Evolutionary conservation across 2,329 filamentous ascomycete genomes (phyloP).

Genomic region (Sporothrix pallida): DNA sequence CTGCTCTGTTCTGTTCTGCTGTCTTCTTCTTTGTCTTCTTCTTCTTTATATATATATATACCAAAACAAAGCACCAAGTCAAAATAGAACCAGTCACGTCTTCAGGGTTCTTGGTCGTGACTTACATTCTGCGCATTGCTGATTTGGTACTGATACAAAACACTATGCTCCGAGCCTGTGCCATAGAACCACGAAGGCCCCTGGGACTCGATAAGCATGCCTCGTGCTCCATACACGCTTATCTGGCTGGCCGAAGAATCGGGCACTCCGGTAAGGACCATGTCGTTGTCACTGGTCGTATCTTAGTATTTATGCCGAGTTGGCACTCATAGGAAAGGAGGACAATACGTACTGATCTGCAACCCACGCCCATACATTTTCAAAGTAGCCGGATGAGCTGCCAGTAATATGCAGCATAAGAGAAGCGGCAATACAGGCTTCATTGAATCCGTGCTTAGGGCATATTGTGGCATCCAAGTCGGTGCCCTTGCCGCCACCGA

Average conservation of each 20-base stretch:
- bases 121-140: conserved; percentile 52
- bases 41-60: no score
- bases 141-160: conserved; percentile 57
- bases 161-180: conserved; percentile 54
- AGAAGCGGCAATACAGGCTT: conserved; percentile 63
- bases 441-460: conserved; percentile 51
- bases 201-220: conserved; percentile 42
- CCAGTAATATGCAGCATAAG: conserved; percentile 54
- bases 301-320: no score
- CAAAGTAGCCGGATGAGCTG: conserved; percentile 52
- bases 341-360: no score
- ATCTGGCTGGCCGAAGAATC: no score
- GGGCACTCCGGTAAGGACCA: no score
- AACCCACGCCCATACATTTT: conserved; percentile 67
- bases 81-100: no score
- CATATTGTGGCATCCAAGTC: conserved; percentile 68
- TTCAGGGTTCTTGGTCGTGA: no score
- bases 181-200: conserved; percentile 47
- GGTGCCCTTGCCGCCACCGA: conserved; percentile 71
- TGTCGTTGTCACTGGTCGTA: conserved; percentile 30
- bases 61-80: no score
- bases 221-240: conserved; percentile 28
- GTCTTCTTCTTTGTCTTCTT: no score
- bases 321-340: no score
- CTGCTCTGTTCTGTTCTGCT: no score